phyloP scores from a whole-genome alignment of 495 filamentous ascomycete species.

The Penicillium ucsense region DNA sequence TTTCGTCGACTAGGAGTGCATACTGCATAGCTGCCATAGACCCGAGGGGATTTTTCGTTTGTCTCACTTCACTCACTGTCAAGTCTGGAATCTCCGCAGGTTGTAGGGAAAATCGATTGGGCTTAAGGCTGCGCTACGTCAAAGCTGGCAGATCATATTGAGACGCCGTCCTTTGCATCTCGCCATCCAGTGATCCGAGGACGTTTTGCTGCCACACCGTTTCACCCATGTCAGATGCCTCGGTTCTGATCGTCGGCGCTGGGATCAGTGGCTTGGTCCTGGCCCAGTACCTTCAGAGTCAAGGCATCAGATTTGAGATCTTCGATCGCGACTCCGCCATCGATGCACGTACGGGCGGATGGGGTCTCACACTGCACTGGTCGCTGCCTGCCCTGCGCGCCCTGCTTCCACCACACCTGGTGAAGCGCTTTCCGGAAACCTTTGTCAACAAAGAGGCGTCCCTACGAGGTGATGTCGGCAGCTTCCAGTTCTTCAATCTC shows the following conservation, averaged over 20 bases:
- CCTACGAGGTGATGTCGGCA: constrained; percentile 35
- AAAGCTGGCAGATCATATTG: neutral
- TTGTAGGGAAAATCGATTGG: neutral
- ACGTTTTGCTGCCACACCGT: neutral
- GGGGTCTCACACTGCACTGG: constrained; percentile 54
- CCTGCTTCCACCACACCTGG: constrained; percentile 40
- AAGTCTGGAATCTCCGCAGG: too few relatives aligned
- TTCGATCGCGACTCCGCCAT: constrained; percentile 45
- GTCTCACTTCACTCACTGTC: too few relatives aligned
- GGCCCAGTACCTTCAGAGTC: constrained; percentile 46
- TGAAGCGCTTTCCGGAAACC: constrained; percentile 37
- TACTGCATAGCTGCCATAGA: neutral
- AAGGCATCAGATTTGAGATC: constrained; percentile 35
- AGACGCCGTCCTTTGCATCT: neutral
- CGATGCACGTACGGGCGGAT: constrained; percentile 39
- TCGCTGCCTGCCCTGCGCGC: constrained; percentile 38
- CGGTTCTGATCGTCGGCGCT: constrained; percentile 48
- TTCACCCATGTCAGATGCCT: constrained; percentile 10
- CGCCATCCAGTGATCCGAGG: neutral
- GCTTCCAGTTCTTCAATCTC: constrained; percentile 46
- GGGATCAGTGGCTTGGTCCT: constrained; percentile 51
- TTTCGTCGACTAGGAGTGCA: too few relatives aligned
- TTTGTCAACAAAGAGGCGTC: constrained; percentile 39
- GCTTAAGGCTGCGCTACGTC: neutral
- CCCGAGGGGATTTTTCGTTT: neutral